Evolutionary conservation across 2,329 filamentous ascomycete genomes (phyloP), one percentile per base, ranked within the genome.

Genomic region (Aspergillus luchuensis): DNA sequence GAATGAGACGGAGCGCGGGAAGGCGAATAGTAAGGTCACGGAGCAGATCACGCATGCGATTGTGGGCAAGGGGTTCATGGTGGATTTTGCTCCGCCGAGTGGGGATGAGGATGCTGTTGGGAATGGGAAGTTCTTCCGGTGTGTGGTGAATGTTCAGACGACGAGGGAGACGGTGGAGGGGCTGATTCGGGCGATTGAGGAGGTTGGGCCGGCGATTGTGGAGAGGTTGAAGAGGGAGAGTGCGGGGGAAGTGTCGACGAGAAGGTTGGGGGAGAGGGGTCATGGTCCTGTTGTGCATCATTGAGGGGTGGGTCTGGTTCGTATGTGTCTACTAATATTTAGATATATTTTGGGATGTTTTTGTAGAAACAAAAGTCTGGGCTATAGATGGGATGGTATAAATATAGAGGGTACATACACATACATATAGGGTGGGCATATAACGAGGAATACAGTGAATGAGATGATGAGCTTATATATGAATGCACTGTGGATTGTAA

Each of bases 71-170:
- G 89, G 89, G 0, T 91, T 89, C 67, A 90, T 91, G 88, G 80
- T 90, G 63, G 89, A 89, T 73, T 88, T 82, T 77, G 85, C 86
- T 48, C 85, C 85, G 4, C 78, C 79, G 0, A 76, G 72, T 43
- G 69, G 79, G 57, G 82, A 80, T 65, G 78, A 78, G 17, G 75
- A 79, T 28, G 84, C 83, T 10, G 75, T 76, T n/a, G 81, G 81
- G 33, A 80, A 80, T 61, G 88, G 88, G 0, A 85, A 82, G 69
- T 90, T 91, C 67, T 89, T 91, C 70, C 79, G 89, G 48, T 88
- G 87, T 10, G 89, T 91, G 19, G 85, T 91, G 3, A 89, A 89
- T 77, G 80, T 84, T 2, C 80, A 81, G 58, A 90, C 87, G 39
- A 80, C 77, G 62, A 82, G 69, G 67, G 84, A 82, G 63, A 90